Percentiles rank a stretch among this genome's conserved stretches.
These are phyloP conservation scores for Scleroderma citrinum DNA, from an alignment of 768 basidiomycete species.

Conservation along the genomic window DNA sequence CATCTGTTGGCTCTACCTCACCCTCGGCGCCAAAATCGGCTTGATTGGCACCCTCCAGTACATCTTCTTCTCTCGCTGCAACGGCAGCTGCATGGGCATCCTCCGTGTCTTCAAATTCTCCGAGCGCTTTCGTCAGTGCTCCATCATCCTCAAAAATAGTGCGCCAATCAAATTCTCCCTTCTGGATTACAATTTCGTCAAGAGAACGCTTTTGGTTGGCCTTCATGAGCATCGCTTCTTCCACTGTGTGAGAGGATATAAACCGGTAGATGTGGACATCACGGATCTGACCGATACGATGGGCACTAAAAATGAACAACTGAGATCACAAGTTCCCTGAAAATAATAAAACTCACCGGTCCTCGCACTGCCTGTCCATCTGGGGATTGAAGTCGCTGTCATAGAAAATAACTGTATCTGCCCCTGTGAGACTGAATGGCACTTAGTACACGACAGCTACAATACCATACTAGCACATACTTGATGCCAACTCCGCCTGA, in stretches of 20 bases:
- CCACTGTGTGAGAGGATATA: constrained; percentile 83
- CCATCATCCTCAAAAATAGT: constrained; percentile 62
- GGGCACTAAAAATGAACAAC: constrained; percentile 52
- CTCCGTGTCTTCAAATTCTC: constrained; percentile 82
- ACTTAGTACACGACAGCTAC: constrained; percentile 16
- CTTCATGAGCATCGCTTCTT: constrained; percentile 93
- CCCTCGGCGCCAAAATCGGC: constrained; percentile 66
- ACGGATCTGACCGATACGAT: constrained; percentile 96
- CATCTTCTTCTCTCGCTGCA: constrained; percentile 68
- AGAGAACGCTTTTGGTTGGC: constrained; percentile 96
- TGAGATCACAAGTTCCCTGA: constrained; percentile 1
- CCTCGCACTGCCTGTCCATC: constrained; percentile 97
- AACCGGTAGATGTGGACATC: constrained; percentile 97
- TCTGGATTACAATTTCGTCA: constrained; percentile 87
- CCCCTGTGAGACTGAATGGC: constrained; percentile 61
- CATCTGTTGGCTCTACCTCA: constrained; percentile 10
- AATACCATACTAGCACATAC: constrained; percentile 40
- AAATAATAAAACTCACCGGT: constrained; percentile 47
- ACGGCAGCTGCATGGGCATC: constrained; percentile 78
- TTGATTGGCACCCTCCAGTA: constrained; percentile 71
- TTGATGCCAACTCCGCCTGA: constrained; percentile 93
- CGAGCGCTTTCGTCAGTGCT: constrained; percentile 69
- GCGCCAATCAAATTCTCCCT: constrained; percentile 94
- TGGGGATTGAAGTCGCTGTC: constrained; percentile 97
- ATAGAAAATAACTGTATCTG: constrained; percentile 96